A percentile compares a stretch with the other conserved stretches of the same genome.
phyloP scores from a whole-genome alignment of 768 basidiomycete genomes.

The Polyporus arcularius region DNA sequence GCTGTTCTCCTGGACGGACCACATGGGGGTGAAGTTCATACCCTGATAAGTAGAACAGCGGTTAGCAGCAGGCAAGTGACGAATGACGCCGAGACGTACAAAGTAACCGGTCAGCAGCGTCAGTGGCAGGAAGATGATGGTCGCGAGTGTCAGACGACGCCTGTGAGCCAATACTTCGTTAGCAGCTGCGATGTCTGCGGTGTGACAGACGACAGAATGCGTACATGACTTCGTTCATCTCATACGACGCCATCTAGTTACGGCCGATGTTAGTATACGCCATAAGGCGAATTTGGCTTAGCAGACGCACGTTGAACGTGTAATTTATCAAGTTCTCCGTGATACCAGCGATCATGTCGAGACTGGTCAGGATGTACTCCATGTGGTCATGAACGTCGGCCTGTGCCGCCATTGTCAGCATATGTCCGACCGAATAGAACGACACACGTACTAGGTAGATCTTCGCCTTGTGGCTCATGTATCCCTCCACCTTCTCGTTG shows the following conservation, averaged over 20 bases:
- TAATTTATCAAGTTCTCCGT: slow-evolving; percentile 73
- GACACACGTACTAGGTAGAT: slow-evolving; percentile 56
- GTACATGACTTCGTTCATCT: slow-evolving; percentile 76
- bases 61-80: neutral
- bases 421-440: neutral
- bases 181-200: neutral
- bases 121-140: slow-evolving; percentile 70
- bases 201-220: slow-evolving; percentile 17
- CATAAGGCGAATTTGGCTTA: neutral
- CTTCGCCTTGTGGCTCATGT: slow-evolving; percentile 68
- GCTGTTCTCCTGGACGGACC: slow-evolving; percentile 45
- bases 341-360: slow-evolving; percentile 75
- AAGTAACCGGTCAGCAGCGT: slow-evolving; percentile 74
- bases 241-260: slow-evolving; percentile 70
- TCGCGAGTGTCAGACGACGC: slow-evolving; percentile 66
- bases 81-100: slow-evolving; percentile 38
- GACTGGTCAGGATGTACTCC: slow-evolving; percentile 65
- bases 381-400: slow-evolving; percentile 79
- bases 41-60: slow-evolving; percentile 44
- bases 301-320: slow-evolving; percentile 64
- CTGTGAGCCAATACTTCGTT: slow-evolving; percentile 30
- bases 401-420: slow-evolving; percentile 33
- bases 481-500: slow-evolving; percentile 48
- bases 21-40: slow-evolving; percentile 64
- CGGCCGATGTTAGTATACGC: neutral